These are phyloP conservation scores for Aechmea fasciata DNA, from an alignment of 176 grass and related monocot species.

Conservation along the genomic window DNA sequence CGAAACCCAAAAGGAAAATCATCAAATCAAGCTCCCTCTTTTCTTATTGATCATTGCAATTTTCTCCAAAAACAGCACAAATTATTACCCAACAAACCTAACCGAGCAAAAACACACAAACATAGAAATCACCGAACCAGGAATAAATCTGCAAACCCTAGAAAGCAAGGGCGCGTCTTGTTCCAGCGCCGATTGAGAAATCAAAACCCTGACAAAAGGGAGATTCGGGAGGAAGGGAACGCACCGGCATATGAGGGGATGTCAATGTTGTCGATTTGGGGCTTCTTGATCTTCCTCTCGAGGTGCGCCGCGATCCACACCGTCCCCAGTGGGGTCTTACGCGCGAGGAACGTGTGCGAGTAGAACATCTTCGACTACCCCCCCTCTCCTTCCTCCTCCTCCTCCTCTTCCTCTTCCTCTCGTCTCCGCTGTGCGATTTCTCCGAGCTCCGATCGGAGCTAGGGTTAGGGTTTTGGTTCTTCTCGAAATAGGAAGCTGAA, in stretches of 20 bases:
- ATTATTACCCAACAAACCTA: neutral
- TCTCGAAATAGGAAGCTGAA: no score
- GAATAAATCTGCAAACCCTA: no score
- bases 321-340: slow-evolving; percentile 55
- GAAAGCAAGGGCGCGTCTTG: no score
- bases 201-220: no score
- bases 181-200: no score
- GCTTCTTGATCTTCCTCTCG: slow-evolving; percentile 80
- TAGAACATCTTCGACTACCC: slow-evolving; percentile 54
- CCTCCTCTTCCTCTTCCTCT: no score
- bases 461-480: neutral
- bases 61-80: neutral
- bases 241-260: slow-evolving; percentile 56
- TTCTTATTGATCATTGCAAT: neutral
- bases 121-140: no score
- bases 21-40: slow-evolving; percentile 1
- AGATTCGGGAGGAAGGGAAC: neutral
- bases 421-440: no score
- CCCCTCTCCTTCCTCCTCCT: neutral
- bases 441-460: no score
- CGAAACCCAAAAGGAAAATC: no score
- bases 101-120: neutral
- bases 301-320: slow-evolving; percentile 95
- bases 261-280: slow-evolving; percentile 68
- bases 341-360: slow-evolving; percentile 69